Conservation (phyloP, 306 rosid species). For the Casuarina cunninghamiana region DNA sequence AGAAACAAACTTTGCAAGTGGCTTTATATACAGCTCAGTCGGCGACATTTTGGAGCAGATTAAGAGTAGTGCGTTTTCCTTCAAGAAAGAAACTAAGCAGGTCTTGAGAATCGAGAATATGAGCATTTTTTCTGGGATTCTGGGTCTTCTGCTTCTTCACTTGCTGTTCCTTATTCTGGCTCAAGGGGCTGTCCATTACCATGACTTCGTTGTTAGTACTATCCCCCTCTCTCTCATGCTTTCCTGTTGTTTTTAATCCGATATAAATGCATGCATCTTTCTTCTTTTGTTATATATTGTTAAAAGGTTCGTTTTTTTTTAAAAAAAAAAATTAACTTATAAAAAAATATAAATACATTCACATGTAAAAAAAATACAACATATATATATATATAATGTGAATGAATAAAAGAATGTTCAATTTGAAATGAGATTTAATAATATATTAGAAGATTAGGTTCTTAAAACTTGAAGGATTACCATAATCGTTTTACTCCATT, state of each 20-base stretch:
- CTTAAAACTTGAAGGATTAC: background rate
- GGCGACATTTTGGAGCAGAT: background rate
- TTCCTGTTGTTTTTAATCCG: background rate
- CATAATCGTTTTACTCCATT: background rate
- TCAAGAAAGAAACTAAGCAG: background rate
- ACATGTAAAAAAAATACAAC: no score
- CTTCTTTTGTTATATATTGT: background rate
- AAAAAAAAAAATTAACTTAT: no score
- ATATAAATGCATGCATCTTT: background rate
- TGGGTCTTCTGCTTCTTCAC: slow-evolving; percentile 9
- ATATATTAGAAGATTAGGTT: background rate
- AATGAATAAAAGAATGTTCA: no score
- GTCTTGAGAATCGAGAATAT: background rate
- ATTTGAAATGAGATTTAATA: no score
- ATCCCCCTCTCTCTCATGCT: background rate
- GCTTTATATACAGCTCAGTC: background rate
- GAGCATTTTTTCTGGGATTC: background rate
- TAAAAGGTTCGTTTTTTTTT: background rate
- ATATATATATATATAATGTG: no score
- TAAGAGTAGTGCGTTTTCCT: background rate
- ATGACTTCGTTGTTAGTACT: slow-evolving; percentile 21
- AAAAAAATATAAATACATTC: no score
- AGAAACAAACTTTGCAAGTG: background rate
- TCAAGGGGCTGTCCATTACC: slow-evolving; percentile 19
- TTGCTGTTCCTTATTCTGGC: slow-evolving; percentile 4